These are phyloP conservation scores for Hymenoscyphus albidus DNA, from an alignment of 2,329 filamentous ascomycete species.

Conservation along the genomic window DNA sequence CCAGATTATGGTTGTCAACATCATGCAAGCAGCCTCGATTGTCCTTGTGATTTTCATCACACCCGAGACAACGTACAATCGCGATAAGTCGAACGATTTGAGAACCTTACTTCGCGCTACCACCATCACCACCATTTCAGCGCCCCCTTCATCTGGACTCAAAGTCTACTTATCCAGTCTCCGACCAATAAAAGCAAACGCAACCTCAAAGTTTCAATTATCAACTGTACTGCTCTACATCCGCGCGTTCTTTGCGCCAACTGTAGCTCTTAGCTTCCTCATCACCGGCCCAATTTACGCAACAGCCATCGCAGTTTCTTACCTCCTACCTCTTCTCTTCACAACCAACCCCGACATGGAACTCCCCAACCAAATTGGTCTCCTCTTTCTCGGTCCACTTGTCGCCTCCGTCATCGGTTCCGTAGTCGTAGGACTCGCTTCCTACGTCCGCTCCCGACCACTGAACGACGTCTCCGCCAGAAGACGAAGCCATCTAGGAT, in stretches of 20 bases:
- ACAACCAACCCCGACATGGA: conserved; percentile 43
- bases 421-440: conserved; percentile 12
- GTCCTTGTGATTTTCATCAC: conserved; percentile 45
- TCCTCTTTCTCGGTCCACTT: conserved; percentile 37
- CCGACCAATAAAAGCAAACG: conserved; percentile 19
- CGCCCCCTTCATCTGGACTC: conserved; percentile 13
- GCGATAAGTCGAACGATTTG: conserved; percentile 28
- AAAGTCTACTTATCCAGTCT: conserved; percentile 21
- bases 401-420: conserved; percentile 21
- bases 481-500: conserved; percentile 6
- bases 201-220: conserved; percentile 24
- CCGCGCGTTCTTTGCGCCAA: conserved; percentile 48
- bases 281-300: conserved; percentile 44
- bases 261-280: conserved; percentile 44
- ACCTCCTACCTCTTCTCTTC: conserved; percentile 47
- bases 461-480: conserved; percentile 13
- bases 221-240: conserved; percentile 37
- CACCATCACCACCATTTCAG: conserved; percentile 12
- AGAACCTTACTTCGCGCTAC: not conserved
- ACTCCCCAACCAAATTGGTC: conserved; percentile 40
- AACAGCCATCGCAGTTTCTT: conserved; percentile 45
- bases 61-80: conserved; percentile 52
- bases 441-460: conserved; percentile 11
- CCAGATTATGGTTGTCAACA: conserved; percentile 50
- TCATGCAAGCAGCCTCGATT: conserved; percentile 45